Base-by-base conservation (phyloP, 768 basidiomycete species). In the Lentinula lateritia region DNA sequence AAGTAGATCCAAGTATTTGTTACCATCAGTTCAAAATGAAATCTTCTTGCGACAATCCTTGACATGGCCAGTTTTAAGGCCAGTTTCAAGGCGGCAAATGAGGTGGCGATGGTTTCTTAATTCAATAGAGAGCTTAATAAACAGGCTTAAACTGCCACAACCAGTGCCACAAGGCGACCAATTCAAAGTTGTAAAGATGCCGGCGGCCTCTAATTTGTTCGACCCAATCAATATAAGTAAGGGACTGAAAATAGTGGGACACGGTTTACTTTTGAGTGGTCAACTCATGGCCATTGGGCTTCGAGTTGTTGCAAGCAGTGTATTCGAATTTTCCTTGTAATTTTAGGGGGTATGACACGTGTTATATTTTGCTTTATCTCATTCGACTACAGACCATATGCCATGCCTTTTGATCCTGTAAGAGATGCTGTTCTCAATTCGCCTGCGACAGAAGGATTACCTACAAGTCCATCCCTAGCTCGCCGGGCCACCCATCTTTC, bases 381-480 rank as follows among this genome's bases (percentile, higher is more conserved):
- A 3, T 10, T 48, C 46, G 46, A 48, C 46, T 28, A 18, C 46
- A 48, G 20, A 48, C 46, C 46, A 52, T 34, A 52, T 52, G 50
- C 50, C 28, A 87, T 87, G 87, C 86, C 90, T 66, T 91, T 92
- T 80, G 91, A 92, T 81, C 90, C 91, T 68, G 90, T 93, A 64
- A 83, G 91, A 72, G 91, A 92, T 81, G 91, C 91, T 64, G 88
- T 91, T 68, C 83, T 89, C 67, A 90, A 90, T 74, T 89, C 88
- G 46, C 90, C 90, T 35, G 72, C 85, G 67, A 78, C 80, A 43
- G 78, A 79, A 65, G 46, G 46, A 48, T 48, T 48, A 48, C 50
- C 28, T 70, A 58, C 74, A 60, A 82, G 80, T 63, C 84, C 85
- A 9, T 77, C 79, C 15, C 68, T 83, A 23, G 67, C 76, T 36